A percentile compares a stretch with the other conserved stretches of the same genome.
These are phyloP conservation scores for Zygoascus flipseniorum DNA, from an alignment of 805 yeast genomes.

Conservation along the genomic window DNA sequence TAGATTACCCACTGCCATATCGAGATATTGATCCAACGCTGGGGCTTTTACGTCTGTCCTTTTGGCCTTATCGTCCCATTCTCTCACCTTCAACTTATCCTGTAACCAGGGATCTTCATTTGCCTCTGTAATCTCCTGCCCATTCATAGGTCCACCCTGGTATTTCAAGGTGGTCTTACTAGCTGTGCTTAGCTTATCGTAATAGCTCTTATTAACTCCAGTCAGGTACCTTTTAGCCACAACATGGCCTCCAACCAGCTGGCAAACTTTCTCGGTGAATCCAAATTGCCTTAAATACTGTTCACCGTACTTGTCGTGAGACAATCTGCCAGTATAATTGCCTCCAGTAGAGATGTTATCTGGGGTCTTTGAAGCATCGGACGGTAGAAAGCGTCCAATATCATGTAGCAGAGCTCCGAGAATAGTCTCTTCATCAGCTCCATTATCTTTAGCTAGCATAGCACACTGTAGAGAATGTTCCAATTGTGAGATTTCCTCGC, in stretches of 20 bases:
- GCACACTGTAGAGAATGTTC: constrained; percentile 12
- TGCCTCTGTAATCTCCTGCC: constrained; percentile 4
- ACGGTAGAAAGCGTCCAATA: constrained; percentile 9
- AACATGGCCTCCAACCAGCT: constrained; percentile 13
- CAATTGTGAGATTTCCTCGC: constrained; percentile 11
- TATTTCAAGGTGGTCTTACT: constrained; percentile 7
- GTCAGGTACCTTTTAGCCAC: constrained; percentile 11
- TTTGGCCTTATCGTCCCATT: constrained; percentile 12
- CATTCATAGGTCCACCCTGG: constrained; percentile 12
- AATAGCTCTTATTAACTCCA: constrained; percentile 3
- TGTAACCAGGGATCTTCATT: constrained; percentile 11
- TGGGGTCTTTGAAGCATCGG: constrained; percentile 5
- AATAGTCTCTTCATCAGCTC: constrained; percentile 10
- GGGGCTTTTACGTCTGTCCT: constrained; percentile 6
- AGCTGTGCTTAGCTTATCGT: constrained; percentile 7
- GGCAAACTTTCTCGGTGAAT: constrained; percentile 12
- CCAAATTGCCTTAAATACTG: constrained; percentile 10
- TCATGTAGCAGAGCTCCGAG: constrained; percentile 11
- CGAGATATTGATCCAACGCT: constrained; percentile 2
- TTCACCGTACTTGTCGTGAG: constrained; percentile 11
- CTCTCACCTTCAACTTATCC: constrained; percentile 7
- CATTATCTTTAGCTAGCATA: constrained; percentile 6
- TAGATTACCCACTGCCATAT: constrained; percentile 9
- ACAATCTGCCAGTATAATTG: constrained; percentile 2
- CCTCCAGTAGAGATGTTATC: constrained; percentile 7